Evolutionary conservation across 495 filamentous ascomycete genomes (phyloP), one percentile per base, ranked within the genome.

Genomic region (Aspergillus leporis): DNA sequence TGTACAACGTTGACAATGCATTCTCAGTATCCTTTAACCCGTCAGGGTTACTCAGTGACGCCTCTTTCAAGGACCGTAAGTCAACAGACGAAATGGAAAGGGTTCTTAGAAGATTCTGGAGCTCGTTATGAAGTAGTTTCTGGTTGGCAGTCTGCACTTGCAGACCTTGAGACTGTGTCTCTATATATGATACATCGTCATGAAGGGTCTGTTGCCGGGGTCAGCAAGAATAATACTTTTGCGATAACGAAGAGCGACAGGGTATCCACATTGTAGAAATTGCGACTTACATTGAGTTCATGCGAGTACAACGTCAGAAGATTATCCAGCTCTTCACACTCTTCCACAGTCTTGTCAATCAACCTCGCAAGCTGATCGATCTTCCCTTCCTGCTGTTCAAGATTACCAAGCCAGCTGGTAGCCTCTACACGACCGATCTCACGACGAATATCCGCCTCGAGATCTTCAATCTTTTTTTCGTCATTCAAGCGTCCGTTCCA

Each of bases 101-200:
- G 0, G 89, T 97, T 51, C 90, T 85, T 45, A 98, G 78, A 18
- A 98, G 76, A 6, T 78, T 81, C 63, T 93, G 84, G 4, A 98
- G 79, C 70, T 98, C 94, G 47, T 85, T 90, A 67, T 92, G 91
- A 25, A 98, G 82, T 32, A 96, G 83, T 74, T 95, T 96, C 73
- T 98, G 95, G 66, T 98, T 98, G 21, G 95, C 92, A 19, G 93
- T 91, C 70, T 97, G 93, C 19, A 98, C 92, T 66, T 98, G 95
- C 22, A 98, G 73, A 74, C 94, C 95, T 74, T 98, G 93, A 5
- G 90, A 92, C 69, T 98, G 94, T 9, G 95, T 91, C 76, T 98
- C 94, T 52, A 98, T 97, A 67, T 93, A 97, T 6, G 92, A 86
- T 46, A 98, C 92, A 73, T 98, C 94, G 34, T 97, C 93, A 55